Base-by-base conservation (phyloP, 2,329 filamentous ascomycete species). In the Beauveria asiatica region DNA sequence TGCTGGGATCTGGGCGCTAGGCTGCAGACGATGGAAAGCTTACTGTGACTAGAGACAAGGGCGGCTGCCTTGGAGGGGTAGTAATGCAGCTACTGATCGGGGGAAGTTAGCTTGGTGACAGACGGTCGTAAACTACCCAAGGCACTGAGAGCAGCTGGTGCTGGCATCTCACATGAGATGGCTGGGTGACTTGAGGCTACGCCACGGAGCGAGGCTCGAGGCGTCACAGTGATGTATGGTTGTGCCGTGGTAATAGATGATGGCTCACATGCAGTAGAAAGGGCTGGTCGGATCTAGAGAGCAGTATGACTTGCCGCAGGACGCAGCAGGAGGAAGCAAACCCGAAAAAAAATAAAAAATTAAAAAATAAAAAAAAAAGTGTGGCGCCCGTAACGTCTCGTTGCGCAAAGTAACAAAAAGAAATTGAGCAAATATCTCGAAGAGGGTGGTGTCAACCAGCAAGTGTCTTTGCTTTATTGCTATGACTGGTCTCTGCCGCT, bases 151-250 rank as follows among this genome's bases (percentile, higher is more conserved):
- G 56, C 42, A 48, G 42, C 44, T 51, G 55, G 37, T 39, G 48
- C 9, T 21, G 46, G 46, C 46, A 41, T 59, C 57, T 59, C 57
- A 59, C 57, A 59, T 59, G 57, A 49, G 19, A 52, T 23, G 45
- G 7, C 49, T 16, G 49, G 23, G 23, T 59, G 57, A 46, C 46
- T 42, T 39, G 39, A 19, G 27, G 30, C 10, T 37, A 11, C 13
- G 44, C 21, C 16, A 41, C 21, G 51, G 27, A 57, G 54, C 54
- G 54, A 57, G 45, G 45, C 49, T 57, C 30, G 54, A 57, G 54
- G 54, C 23, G 52, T 48, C 19, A 44, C 11, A 46, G 41, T 27
- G n/a, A 23, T 30, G 51, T 53, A 16, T 53, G 39, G 52, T 30
- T 42, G 52, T 44, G 42, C 16, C 33, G 30, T 25, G 3, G 30